phyloP scores from a whole-genome alignment of 2,329 filamentous ascomycete genomes.

The Claviceps sp. region DNA sequence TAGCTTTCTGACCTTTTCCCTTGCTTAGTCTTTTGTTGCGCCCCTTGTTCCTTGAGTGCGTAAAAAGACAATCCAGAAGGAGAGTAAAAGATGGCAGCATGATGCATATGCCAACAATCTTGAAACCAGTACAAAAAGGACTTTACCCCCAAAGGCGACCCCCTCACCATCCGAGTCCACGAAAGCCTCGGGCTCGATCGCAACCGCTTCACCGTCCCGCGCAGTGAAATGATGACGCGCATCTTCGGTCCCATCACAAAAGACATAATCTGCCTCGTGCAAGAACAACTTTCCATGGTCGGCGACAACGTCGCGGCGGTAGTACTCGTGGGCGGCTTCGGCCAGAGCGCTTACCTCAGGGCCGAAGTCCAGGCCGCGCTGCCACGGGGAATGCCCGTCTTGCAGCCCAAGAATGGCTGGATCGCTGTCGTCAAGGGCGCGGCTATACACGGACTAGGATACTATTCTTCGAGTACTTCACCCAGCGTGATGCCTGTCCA shows the following conservation, averaged over 20 bases:
- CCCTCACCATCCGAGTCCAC: conserved; percentile 22
- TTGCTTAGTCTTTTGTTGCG: too few species aligned
- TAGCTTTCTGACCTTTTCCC: too few species aligned
- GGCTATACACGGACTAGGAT: conserved; percentile 26
- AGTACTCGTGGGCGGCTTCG: conserved; percentile 36
- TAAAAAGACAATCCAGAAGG: too few species aligned
- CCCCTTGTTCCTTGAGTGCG: too few species aligned
- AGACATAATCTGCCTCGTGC: conserved; percentile 28
- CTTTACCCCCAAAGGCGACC: conserved; percentile 22
- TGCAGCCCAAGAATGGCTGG: conserved; percentile 37
- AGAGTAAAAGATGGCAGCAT: too few species aligned
- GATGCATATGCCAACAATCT: too few species aligned
- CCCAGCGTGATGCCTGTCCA: conserved; percentile 16
- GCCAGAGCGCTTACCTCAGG: conserved; percentile 31
- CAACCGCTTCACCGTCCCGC: conserved; percentile 19
- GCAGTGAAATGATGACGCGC: conserved; percentile 53
- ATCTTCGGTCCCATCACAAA: conserved; percentile 28
- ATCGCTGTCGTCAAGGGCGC: conserved; percentile 37
- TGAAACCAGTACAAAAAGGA: conserved; percentile 22
- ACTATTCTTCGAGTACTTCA: conserved; percentile 16
- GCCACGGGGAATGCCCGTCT: conserved; percentile 23
- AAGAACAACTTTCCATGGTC: conserved; percentile 25
- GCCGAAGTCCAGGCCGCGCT: conserved; percentile 25
- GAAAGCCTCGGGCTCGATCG: conserved; percentile 19
- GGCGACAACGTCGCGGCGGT: conserved; percentile 23